Base-by-base conservation (phyloP, 805 yeast genomes). In the Candida maris region DNA sequence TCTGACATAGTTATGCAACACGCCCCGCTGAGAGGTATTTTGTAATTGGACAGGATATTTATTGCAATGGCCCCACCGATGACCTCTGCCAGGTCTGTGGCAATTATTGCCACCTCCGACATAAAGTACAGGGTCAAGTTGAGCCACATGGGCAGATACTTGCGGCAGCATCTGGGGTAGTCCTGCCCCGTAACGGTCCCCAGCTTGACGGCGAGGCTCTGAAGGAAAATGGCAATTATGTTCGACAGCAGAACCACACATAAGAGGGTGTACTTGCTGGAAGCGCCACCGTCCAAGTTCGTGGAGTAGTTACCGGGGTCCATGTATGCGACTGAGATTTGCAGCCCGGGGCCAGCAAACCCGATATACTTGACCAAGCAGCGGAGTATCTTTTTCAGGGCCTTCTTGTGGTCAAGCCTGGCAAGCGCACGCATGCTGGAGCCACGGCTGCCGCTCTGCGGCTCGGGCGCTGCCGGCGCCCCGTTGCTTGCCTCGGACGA, bases 281-380 rank as follows among this genome's bases (percentile, higher is more conserved):
- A 48, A 1, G 77, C 68, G 40, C 77, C 77, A 4, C 73, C 75
- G 8, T 67, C 57, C 27, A 68, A 56, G 39, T 70, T 71, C 2
- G 76, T 70, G 19, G 75, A 69, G 43, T 71, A 69, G 45, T 71
- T 71, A 50, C 77, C 77, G 9, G 77, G 77, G 45, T 71, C 77
- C 70, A 71, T 70, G 45, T 71, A 71, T 3, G 75, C 73, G 25
- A 70, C 76, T 17, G 68, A 55, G 8, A 70, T 65, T 64, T 71
- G 65, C 5, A 71, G 40, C 0, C 76, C 75, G 1, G 76, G 77
- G 5, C 77, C 77, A 5, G 70, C 44, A 39, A 62, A 65, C 15
- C 46, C 40, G 42, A 61, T 31, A 57, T 66, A 69, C 34, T 65
- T 66, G 13, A 41, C 22, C 27, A 41, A 16, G 14, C n/a, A n/a